These are phyloP conservation scores for Termitomyces sp. DNA, from an alignment of 768 basidiomycete species.

Conservation along the genomic window DNA sequence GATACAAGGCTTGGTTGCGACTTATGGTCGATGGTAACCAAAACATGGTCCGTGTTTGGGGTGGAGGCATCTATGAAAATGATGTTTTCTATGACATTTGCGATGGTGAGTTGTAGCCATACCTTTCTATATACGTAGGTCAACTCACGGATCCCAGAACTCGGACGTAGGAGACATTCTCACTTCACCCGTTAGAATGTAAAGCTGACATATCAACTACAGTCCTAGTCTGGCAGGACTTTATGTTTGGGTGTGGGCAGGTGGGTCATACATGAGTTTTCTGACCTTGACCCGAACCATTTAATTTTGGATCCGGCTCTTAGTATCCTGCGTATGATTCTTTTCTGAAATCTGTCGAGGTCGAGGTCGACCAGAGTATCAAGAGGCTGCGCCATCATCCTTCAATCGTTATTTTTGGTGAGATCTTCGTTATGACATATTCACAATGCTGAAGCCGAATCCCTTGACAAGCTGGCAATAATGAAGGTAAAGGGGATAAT, in stretches of 20 bases:
- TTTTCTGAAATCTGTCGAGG: constrained; percentile 67
- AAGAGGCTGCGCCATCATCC: constrained; percentile 84
- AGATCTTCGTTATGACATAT: constrained; percentile 17
- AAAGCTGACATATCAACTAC: constrained; percentile 1
- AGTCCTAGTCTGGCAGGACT: constrained; percentile 97
- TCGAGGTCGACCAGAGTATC: constrained; percentile 83
- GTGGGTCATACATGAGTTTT: constrained; percentile 30
- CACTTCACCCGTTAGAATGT: too few relatives aligned
- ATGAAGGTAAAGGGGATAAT: constrained; percentile 51
- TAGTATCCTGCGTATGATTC: constrained; percentile 89
- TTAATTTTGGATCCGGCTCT: background rate
- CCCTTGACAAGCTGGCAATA: constrained; percentile 63
- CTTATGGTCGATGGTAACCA: constrained; percentile 88
- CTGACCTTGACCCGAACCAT: background rate
- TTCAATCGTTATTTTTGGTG: constrained; percentile 84
- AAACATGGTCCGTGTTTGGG: constrained; percentile 92
- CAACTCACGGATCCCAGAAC: constrained; percentile 35
- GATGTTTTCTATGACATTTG: constrained; percentile 84
- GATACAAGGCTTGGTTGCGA: constrained; percentile 81
- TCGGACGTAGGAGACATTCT: constrained; percentile 48
- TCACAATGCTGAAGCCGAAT: background rate
- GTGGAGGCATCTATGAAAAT: constrained; percentile 85
- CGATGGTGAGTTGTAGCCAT: constrained; percentile 46
- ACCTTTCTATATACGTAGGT: background rate
- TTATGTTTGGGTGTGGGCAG: constrained; percentile 95